Percentiles rank a stretch among this genome's conserved stretches.
phyloP scores from a whole-genome alignment of 306 rosid genomes.

The Glycine latifolia region DNA sequence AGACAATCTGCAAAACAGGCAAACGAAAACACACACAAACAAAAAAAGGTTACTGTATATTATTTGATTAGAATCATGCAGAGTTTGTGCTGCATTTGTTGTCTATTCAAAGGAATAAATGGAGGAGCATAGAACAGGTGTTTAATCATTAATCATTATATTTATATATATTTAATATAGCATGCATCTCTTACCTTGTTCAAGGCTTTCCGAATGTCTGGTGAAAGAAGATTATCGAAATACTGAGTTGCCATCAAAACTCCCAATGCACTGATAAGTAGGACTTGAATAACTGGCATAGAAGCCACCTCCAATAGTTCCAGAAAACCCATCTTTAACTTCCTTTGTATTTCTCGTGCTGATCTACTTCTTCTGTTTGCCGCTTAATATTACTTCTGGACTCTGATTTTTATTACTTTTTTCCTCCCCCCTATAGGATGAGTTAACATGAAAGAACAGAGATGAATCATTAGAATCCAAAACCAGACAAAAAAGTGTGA shows the following conservation, averaged over 20 bases:
- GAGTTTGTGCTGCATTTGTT: conserved; percentile 23
- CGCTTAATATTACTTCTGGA: not conserved
- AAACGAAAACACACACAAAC: not conserved
- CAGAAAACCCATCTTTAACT: conserved; percentile 67
- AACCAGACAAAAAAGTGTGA: not conserved
- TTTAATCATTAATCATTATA: not conserved
- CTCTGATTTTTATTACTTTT: not conserved
- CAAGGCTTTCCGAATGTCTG: conserved; percentile 61
- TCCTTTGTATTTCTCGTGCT: not conserved
- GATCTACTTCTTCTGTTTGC: not conserved
- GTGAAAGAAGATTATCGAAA: conserved; percentile 68
- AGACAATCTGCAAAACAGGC: conserved; percentile 74
- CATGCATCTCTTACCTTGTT: conserved; percentile 65
- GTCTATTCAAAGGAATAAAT: not conserved
- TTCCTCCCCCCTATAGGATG: not conserved
- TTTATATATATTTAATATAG: not conserved
- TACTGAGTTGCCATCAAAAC: conserved; percentile 74
- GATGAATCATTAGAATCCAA: not conserved
- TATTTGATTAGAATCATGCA: not conserved
- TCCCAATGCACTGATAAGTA: conserved; percentile 74
- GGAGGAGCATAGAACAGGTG: conserved; percentile 14
- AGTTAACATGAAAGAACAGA: not conserved
- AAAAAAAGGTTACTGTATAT: not conserved
- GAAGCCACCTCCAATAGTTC: conserved; percentile 71
- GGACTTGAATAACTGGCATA: conserved; percentile 79